Base-by-base conservation (phyloP, 1,284 basidiomycete species). In the Sporisorium exsertum region DNA sequence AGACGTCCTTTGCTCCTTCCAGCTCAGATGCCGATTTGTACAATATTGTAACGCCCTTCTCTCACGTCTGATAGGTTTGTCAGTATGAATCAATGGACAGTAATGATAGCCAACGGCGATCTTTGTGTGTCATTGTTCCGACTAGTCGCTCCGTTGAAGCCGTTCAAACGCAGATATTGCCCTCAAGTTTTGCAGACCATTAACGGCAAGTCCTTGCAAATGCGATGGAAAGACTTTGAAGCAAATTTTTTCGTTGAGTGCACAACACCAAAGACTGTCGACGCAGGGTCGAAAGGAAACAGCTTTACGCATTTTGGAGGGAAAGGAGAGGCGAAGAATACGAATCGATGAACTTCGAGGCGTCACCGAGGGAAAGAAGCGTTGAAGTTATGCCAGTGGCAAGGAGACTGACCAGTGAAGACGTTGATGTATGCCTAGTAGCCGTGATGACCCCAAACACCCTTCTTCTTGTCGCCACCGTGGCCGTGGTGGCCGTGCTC, bases 81-180 rank as follows among this genome's bases (percentile, higher is more conserved):
- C 54, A 32, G 52, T 16, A 58, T 47, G 58, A 54, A 53, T 57
- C 49, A 60, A 56, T 45, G 65, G 54, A 67, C 65, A 47, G 32
- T 67, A 5, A 24, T 32, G 50, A 26, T 45, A 50, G 27, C 49
- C 49, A n/a, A 7, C 27, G n/a, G 13, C 18, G 33, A n/a, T 40
- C 29, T 13, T 47, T 43, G 26, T 50, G 26, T 50, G 27, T 4
- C 8, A 7, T 9, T 10, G 26, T 29, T 7, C 18, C 9, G 5
- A 5, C 4, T 29, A 6, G 10, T 29, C 26, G 47, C 47, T 7
- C 15, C 1, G 27, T n/a, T 16, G 26, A 27, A 27, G 24, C 2
- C 26, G 18, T 10, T 51, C n/a, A 15, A 10, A 33, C n/a, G n/a
- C 27, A 35, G 15, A 5, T 22, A 15, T 24, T 5, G 51, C 8